Base-by-base conservation (phyloP, 495 filamentous ascomycete genomes). In the Penicillium bialowiezense region DNA sequence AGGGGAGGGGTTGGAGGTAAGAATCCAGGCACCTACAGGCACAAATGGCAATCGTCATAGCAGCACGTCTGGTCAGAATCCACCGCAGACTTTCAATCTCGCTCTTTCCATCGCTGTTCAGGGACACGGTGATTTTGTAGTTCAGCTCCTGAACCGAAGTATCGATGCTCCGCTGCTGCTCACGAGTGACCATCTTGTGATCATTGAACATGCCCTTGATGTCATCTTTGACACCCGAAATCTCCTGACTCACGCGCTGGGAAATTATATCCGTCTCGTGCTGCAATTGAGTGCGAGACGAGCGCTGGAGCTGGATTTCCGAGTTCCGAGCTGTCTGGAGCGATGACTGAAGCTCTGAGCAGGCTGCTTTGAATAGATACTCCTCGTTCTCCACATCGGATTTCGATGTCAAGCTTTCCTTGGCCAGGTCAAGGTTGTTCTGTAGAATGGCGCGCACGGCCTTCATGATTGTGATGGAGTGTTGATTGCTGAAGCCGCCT, bases 131-230 rank as follows among this genome's bases (percentile, higher is more conserved):
- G 62, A 97, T 96, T 61, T 92, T 92, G 67, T 96, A 92, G 70
- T 92, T 93, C 50, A 96, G 70, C 66, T 96, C 87, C 72, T 93
- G 89, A 21, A 97, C 93, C 75, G 88, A 72, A 10, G 52, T 87
- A 57, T 97, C 91, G 64, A 89, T 87, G 14, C 69, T 77, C 58
- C 91, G 81, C 70, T 95, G 89, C 61, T 96, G 87, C 63, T 87
- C 86, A 35, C 89, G 77, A 14, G 91, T 90, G 5, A 79, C 79
- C 91, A 99, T 96, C 68, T 90, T 90, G 18, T 95, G 81, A 59
- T 99, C 93, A 59, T 97, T 91, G 67, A 97, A 96, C 84, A 96
- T 87, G 42, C 89, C 91, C 62, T 90, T 91, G 33, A 97, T 80
- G 31, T 91, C 90, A 62, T 99, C 92, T 65, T 89, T 92, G 46